A percentile compares a stretch with the other conserved stretches of the same genome.
Evolutionary conservation across 495 filamentous ascomycete genomes (phyloP).

Genomic region (Daldinia vernicosa): DNA sequence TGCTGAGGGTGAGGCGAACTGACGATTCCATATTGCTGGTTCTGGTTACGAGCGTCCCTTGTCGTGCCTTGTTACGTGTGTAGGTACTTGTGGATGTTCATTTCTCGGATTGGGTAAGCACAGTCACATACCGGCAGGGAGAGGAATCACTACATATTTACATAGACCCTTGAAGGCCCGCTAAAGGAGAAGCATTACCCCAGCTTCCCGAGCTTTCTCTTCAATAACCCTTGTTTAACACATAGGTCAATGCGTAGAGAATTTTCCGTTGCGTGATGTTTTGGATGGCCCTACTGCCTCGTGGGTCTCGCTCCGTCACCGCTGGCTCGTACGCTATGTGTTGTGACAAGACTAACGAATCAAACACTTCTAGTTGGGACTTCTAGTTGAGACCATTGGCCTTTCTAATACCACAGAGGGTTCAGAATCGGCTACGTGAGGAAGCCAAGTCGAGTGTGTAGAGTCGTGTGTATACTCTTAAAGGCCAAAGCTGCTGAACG

Average conservation of each 20-base stretch:
- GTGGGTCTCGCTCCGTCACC: constrained; percentile 13
- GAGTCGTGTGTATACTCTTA: background rate
- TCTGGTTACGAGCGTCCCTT: background rate
- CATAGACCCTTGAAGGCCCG: constrained; percentile 34
- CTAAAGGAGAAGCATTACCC: constrained; percentile 29
- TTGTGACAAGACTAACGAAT: background rate
- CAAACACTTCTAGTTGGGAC: background rate
- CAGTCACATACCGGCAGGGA: constrained; percentile 13
- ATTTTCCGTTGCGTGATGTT: constrained; percentile 30
- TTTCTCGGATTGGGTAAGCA: background rate
- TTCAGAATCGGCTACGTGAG: background rate
- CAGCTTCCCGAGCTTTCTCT: constrained; percentile 21
- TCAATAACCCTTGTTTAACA: constrained; percentile 20
- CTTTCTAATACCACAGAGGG: background rate
- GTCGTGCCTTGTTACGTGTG: constrained; percentile 3
- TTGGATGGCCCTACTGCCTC: constrained; percentile 4
- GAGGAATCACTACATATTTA: constrained; percentile 28
- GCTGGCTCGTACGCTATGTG: constrained; percentile 17
- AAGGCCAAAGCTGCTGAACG: background rate
- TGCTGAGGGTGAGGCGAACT: constrained; percentile 17
- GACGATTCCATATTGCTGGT: constrained; percentile 1
- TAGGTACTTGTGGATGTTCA: constrained; percentile 3
- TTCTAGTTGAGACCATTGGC: background rate
- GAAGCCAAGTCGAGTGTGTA: background rate
- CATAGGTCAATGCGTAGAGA: constrained; percentile 37